Evolutionary conservation across 2,329 filamentous ascomycete genomes (phyloP).

Genomic region (Calonectria ilicicola): DNA sequence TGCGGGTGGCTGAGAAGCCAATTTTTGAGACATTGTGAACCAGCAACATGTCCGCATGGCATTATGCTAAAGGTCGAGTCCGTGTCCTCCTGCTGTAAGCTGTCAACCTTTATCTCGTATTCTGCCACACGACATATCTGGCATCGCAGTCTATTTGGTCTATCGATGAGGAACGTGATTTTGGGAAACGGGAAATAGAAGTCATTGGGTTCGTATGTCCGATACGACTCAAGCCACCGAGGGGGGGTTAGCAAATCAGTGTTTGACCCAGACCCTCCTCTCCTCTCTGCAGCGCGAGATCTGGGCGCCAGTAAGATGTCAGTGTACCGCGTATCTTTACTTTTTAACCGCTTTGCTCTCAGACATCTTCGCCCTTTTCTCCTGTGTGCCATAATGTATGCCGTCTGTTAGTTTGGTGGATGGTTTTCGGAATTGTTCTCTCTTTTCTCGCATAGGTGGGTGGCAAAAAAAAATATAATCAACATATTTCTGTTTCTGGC

Average conservation of each 20-base stretch:
- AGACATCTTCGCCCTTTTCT: not conserved
- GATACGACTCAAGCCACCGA: slow-evolving; percentile 34
- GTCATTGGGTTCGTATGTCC: slow-evolving; percentile 32
- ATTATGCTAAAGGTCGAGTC: slow-evolving; percentile 44
- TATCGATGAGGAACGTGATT: slow-evolving; percentile 43
- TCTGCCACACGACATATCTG: slow-evolving; percentile 41
- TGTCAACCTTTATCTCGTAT: slow-evolving; percentile 33
- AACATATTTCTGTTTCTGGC: not conserved
- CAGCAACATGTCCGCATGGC: slow-evolving; percentile 51
- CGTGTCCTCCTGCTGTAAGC: slow-evolving; percentile 23
- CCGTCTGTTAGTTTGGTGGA: not conserved
- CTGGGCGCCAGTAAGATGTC: not conserved
- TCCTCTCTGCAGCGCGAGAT: not conserved
- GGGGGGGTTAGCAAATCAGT: slow-evolving; percentile 22
- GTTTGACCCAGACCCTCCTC: slow-evolving; percentile 18
- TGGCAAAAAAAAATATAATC: not conserved
- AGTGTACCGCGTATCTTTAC: not conserved
- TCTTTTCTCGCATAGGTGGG: not conserved
- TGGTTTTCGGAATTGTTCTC: not conserved
- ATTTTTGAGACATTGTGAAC: slow-evolving; percentile 42
- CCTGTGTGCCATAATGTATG: not conserved
- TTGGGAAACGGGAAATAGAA: slow-evolving; percentile 44
- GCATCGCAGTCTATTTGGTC: slow-evolving; percentile 37
- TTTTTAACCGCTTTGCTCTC: not conserved
- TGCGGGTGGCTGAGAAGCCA: slow-evolving; percentile 41